Conservation (phyloP, 2,329 filamentous ascomycete species). For the Fusarium humuli region DNA sequence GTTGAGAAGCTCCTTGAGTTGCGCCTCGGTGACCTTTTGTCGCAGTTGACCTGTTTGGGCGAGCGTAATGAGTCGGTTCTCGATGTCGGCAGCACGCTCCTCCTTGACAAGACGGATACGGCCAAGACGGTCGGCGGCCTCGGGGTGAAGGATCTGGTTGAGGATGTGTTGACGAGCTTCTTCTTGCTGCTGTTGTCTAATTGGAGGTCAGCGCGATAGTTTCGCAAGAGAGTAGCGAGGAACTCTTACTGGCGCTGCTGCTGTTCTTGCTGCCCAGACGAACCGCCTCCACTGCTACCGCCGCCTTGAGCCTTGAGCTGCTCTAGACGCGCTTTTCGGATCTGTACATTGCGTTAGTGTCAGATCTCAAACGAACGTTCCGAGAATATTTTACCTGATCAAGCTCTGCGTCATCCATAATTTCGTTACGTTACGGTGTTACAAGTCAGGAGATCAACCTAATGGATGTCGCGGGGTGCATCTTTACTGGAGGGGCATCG, state of each 20-base stretch:
- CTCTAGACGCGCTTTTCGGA: constrained; percentile 89
- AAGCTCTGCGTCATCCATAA: constrained; percentile 60
- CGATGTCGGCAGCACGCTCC: constrained; percentile 87
- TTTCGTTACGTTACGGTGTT: constrained; percentile 30
- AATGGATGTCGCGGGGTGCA: constrained; percentile 35
- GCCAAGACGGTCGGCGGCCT: constrained; percentile 90
- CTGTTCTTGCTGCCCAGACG: constrained; percentile 62
- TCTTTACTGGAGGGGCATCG: constrained; percentile 43
- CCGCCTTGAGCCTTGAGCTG: constrained; percentile 84
- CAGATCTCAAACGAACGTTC: no score
- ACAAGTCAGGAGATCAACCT: constrained; percentile 37
- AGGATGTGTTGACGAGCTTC: constrained; percentile 84
- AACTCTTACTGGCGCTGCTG: constrained; percentile 64
- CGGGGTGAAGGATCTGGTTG: constrained; percentile 92
- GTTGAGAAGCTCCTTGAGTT: constrained; percentile 90
- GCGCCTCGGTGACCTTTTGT: constrained; percentile 88
- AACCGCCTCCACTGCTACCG: constrained; percentile 59
- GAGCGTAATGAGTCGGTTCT: constrained; percentile 92
- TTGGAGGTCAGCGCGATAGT: background rate
- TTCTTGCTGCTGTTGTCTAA: constrained; percentile 62
- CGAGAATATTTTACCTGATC: constrained; percentile 51
- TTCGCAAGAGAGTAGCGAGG: background rate
- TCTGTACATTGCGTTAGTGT: constrained; percentile 62
- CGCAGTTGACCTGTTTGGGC: constrained; percentile 88
- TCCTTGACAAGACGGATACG: constrained; percentile 97